These are phyloP conservation scores for Phytophthora rubi DNA, from an alignment of 352 stramenopile species.

Conservation along the genomic window DNA sequence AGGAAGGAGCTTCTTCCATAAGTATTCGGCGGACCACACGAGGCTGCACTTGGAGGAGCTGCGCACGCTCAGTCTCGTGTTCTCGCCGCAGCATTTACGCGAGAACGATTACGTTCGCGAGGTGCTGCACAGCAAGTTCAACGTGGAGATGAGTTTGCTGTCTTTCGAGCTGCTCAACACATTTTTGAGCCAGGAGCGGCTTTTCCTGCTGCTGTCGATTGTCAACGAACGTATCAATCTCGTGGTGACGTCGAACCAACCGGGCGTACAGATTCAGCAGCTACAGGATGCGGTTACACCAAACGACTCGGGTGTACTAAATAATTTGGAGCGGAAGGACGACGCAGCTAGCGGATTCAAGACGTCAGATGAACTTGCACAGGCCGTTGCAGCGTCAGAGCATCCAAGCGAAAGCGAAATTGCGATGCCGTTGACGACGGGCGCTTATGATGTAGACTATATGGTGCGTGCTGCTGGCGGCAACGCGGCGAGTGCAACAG, in stretches of 20 bases:
- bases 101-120: constrained; percentile 82
- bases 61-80: constrained; percentile 66
- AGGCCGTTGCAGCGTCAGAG: constrained; percentile 51
- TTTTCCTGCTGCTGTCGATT: constrained; percentile 79
- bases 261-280: constrained; percentile 67
- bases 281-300: constrained; percentile 52
- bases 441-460: constrained; percentile 75
- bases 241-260: constrained; percentile 75
- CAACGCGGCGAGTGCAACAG: constrained; percentile 25
- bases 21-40: constrained; percentile 66
- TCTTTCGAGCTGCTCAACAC: constrained; percentile 85
- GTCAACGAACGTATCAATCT: constrained; percentile 84
- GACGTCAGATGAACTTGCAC: constrained; percentile 65
- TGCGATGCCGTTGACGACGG: constrained; percentile 57
- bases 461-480: constrained; percentile 64
- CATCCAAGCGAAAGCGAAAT: constrained; percentile 81
- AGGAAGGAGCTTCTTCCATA: constrained; percentile 65
- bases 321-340: constrained; percentile 47
- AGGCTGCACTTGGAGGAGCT: constrained; percentile 77
- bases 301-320: constrained; percentile 33
- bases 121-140: constrained; percentile 85
- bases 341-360: constrained; percentile 51
- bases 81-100: constrained; percentile 64
- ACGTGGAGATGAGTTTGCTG: constrained; percentile 81
- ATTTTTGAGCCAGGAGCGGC: constrained; percentile 78